Evolutionary conservation across 2,329 filamentous ascomycete species (phyloP).

Genomic region (Colletotrichum lentis): DNA sequence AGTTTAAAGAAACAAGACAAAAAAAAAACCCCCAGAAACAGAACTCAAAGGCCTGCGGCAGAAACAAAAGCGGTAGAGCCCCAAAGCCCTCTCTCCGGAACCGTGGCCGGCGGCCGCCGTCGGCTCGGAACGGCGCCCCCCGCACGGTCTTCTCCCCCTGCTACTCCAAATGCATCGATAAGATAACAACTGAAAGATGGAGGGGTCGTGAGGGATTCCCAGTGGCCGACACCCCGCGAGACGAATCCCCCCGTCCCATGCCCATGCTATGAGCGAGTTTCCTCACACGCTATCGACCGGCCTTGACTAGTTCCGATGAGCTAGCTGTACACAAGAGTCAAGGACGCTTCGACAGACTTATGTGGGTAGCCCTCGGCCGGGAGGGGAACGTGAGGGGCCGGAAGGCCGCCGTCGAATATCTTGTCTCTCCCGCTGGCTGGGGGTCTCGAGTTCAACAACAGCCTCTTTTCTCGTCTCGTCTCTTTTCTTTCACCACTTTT

Average conservation of each 20-base stretch:
- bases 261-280: slow-evolving; percentile 1
- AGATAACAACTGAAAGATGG: slow-evolving; percentile 9
- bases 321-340: not conserved
- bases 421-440: slow-evolving; percentile 19
- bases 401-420: slow-evolving; percentile 19
- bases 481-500: not conserved
- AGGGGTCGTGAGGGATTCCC: slow-evolving; percentile 13
- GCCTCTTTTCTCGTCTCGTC: not conserved
- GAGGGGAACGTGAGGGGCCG: not conserved
- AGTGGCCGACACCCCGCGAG: not conserved
- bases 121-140: slow-evolving; percentile 26
- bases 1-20: no score
- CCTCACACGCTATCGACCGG: not conserved
- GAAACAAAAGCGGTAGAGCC: not conserved
- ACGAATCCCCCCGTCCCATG: not conserved
- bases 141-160: slow-evolving; percentile 1
- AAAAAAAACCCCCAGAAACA: not conserved
- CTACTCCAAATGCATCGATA: slow-evolving; percentile 1
- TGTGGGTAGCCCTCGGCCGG: not conserved
- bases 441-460: not conserved
- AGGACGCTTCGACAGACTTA: no score
- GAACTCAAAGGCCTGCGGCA: not conserved
- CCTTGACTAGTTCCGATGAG: not conserved
- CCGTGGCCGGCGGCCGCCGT: slow-evolving; percentile 32
- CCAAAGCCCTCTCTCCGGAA: not conserved